Conservation (phyloP, 108 stramenopile species). For the Chaetoceros tenuissimus region DNA sequence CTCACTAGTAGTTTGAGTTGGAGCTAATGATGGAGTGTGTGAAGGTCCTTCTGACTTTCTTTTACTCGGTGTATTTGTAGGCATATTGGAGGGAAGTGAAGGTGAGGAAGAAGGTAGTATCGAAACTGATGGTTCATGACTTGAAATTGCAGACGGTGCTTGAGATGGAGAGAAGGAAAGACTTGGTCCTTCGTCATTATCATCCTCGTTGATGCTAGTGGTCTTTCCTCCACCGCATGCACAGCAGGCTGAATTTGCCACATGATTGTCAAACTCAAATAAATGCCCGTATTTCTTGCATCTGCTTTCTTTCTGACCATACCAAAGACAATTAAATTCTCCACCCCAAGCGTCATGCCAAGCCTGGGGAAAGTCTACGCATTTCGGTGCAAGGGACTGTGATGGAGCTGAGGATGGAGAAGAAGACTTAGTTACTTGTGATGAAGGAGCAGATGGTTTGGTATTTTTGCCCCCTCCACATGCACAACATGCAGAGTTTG, state of each 20-base stretch:
- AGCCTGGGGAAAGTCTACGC: conserved; percentile 3
- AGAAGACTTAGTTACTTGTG: neutral
- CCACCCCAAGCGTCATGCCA: conserved; percentile 14
- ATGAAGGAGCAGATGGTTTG: neutral
- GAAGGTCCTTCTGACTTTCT: too few relatives aligned
- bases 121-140: too few relatives aligned
- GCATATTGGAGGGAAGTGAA: too few relatives aligned
- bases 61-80: too few relatives aligned
- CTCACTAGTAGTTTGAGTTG: too few relatives aligned
- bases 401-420: neutral
- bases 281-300: conserved; percentile 1
- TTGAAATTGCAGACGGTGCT: too few relatives aligned
- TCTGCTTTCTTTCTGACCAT: neutral
- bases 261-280: conserved; percentile 1
- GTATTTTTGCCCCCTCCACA: conserved; percentile 5
- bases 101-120: too few relatives aligned
- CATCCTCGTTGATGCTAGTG: neutral
- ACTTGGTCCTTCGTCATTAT: too few relatives aligned
- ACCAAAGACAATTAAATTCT: conserved; percentile 9
- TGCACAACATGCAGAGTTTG: conserved; percentile 11
- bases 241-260: conserved; percentile 8
- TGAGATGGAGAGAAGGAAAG: too few relatives aligned
- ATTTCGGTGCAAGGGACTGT: neutral
- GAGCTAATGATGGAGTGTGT: too few relatives aligned
- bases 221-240: conserved; percentile 9